Conservation (phyloP, 2,329 filamentous ascomycete genomes). For the Diplodia corticola region DNA sequence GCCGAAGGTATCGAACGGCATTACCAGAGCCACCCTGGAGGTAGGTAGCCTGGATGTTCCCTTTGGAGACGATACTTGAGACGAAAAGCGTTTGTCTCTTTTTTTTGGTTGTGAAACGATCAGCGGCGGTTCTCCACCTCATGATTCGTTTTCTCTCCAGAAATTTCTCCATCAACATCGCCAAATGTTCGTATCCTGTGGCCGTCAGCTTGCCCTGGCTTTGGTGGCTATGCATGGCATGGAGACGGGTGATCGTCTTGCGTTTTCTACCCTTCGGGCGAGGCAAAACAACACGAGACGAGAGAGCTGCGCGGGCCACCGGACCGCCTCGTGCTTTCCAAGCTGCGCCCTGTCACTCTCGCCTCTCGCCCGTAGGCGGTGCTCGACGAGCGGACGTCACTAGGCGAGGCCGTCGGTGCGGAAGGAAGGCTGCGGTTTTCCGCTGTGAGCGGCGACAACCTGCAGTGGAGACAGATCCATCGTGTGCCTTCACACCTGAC, state of each 20-base stretch:
- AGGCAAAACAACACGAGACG: neutral
- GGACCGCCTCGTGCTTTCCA: neutral
- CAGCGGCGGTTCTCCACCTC: no score
- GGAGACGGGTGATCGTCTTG: neutral
- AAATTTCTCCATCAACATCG: no score
- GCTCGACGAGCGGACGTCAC: neutral
- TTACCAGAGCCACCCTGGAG: neutral
- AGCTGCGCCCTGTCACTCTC: neutral
- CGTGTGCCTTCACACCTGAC: neutral
- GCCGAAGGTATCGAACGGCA: neutral
- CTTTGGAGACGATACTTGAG: neutral
- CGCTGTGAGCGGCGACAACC: neutral
- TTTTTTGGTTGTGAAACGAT: no score
- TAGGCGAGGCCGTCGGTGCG: neutral
- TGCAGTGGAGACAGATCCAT: neutral
- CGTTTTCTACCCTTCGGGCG: neutral
- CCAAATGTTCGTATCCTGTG: neutral
- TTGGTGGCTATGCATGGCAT: neutral
- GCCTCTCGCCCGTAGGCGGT: neutral
- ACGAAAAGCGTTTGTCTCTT: no score
- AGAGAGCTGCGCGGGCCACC: neutral
- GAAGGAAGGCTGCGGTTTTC: neutral
- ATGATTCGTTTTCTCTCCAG: no score
- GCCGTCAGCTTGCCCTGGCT: neutral
- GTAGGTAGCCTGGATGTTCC: neutral